These are phyloP conservation scores for Kazachstania sp. DNA, from an alignment of 1,139 yeast genomes.

Conservation along the genomic window DNA sequence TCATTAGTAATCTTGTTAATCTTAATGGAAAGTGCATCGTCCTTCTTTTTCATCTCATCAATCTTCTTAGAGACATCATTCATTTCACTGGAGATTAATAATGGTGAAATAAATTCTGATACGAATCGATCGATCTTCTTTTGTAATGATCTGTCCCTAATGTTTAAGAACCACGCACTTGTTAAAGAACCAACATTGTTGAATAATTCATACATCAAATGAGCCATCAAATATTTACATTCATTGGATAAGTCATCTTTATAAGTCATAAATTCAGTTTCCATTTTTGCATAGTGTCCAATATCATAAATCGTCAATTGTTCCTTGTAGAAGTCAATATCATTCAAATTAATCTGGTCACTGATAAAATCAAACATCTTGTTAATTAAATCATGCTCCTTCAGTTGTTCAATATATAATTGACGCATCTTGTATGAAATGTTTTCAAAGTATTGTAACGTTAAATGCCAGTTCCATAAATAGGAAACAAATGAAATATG, in stretches of 20 bases:
- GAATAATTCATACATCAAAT: constrained; percentile 51
- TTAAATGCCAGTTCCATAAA: constrained; percentile 63
- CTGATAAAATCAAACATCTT: constrained; percentile 44
- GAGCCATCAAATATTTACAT: constrained; percentile 38
- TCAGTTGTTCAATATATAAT: constrained; percentile 51
- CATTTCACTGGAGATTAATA: constrained; percentile 51
- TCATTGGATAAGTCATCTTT: constrained; percentile 30
- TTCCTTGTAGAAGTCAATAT: constrained; percentile 30
- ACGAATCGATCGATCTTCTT: constrained; percentile 56
- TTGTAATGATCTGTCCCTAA: constrained; percentile 36
- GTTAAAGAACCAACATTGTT: constrained; percentile 57
- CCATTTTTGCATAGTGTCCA: constrained; percentile 18
- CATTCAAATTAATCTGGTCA: constrained; percentile 35
- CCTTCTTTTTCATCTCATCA: constrained; percentile 34
- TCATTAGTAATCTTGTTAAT: constrained; percentile 58
- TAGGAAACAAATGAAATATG: constrained; percentile 37
- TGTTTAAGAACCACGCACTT: constrained; percentile 62
- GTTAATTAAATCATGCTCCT: constrained; percentile 39
- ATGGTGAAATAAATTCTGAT: constrained; percentile 52
- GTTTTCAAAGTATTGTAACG: constrained; percentile 55
- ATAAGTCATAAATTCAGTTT: constrained; percentile 18
- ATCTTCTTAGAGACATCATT: constrained; percentile 42
- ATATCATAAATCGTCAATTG: background rate
- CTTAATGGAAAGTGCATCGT: constrained; percentile 54
- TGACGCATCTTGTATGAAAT: constrained; percentile 58